Evolutionary conservation across 306 rosid genomes (phyloP), one percentile per base, ranked within the genome.

Genomic region (Quercus parvula): DNA sequence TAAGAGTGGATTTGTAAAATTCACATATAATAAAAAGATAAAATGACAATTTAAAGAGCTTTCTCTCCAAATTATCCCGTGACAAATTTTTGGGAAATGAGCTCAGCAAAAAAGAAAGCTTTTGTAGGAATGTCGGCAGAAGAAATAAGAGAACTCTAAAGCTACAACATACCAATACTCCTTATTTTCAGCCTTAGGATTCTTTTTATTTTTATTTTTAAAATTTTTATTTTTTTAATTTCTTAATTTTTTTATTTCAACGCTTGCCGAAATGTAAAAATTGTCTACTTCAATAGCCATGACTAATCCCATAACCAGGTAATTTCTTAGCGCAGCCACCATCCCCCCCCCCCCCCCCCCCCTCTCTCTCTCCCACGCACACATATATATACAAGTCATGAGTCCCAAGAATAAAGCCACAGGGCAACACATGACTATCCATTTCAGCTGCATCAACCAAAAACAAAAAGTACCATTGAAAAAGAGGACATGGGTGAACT

Each of bases 281-380:
- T 87, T 85, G 56, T 70, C 86, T 68, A 89, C 92, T 78, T 86
- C 82, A 66, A 90, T 77, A 6, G 71, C 87, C 95, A 94, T 87
- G 81, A 89, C 89, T 76, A 90, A 77, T 14, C 97, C 97, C 85
- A 76, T 84, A 27, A 82, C 33, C 83, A 73, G 76, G 81, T 89
- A 88, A 81, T 77, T 90, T 80, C 76, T 86, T 54, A 93, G 77
- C 24, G 24, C 1, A 1, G 24, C 24, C 24, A 24, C 24, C 93
- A 88, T 91, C 86, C 74, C 24, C 24, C 24, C 24, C 24, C 24
- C 24, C 24, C 0, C 24, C 24, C 24, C 24, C 24, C 0, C 24
- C 0, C 24, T 91, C 86, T 70, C 41, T 75, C 78, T 3, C 61
- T 6, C 14, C 3, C 2, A 17, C 17, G 15, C 6, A 64, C 70